Evolutionary conservation across 257 asterid genomes (phyloP), one percentile per base, ranked within the genome.

Genomic region (Osmanthus fragrans): DNA sequence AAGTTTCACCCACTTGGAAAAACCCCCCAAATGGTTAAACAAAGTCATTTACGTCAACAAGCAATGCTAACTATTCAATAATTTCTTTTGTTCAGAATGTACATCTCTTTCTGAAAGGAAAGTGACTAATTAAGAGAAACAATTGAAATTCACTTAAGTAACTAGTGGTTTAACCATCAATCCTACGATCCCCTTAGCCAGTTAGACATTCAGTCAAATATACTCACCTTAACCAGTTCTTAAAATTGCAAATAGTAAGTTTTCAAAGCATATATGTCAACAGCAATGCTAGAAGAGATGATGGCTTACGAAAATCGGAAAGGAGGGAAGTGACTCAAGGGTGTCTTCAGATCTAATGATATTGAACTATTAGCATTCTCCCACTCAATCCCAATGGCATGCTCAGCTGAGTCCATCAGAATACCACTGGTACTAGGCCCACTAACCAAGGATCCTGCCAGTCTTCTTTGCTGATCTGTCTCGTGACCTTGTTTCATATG

Each of bases 321-420:
- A 39, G 99, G 98, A 33, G 99, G 97, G 79, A 93, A 95, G 78
- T 93, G 98, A 80, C 87, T 90, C 89, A 95, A 83, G 82, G 99
- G 99, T 34, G 98, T 95, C 84, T 89, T 95, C 83, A 90, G 81
- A 86, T 95, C 99, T 94, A 95, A 77, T 21, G 96, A 90, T 84
- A 95, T 95, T 72, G 92, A 85, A 80, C 85, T 87, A 74, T 78
- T 87, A 76, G 84, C 83, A 82, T 83, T 90, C 83, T 89, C 92
- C 99, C 97, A 95, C 81, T 90, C 96, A 72, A 79, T 80, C 80
- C 89, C 97, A 77, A 81, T 77, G 76, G 86, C 76, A 82, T 85
- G 87, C 79, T 85, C 97, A 3, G 92, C 74, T 27, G 97, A 88
- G 80, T 87, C 94, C 34, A 90, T 85, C 89, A 90, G 87, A 73